A percentile compares a stretch with the other conserved stretches of the same genome.
Evolutionary conservation across 805 yeast species (phyloP).

Genomic region (Starmerella khaoyaiensis): DNA sequence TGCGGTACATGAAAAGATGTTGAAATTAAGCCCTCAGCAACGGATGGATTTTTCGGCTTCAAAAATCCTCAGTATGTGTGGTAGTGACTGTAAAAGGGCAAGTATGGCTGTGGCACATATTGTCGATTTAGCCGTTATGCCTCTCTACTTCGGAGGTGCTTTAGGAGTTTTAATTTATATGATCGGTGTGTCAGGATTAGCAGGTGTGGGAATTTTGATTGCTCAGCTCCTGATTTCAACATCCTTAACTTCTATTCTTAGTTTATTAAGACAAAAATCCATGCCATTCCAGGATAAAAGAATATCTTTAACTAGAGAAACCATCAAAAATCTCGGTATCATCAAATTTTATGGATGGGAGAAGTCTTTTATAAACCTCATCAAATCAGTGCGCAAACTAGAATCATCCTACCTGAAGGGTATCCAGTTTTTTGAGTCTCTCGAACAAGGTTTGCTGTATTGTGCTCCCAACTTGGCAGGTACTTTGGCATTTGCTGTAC

Average conservation of each 20-base stretch:
- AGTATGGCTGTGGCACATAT: slow-evolving; percentile 32
- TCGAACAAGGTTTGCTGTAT: not conserved
- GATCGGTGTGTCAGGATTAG: slow-evolving; percentile 57
- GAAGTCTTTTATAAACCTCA: slow-evolving; percentile 47
- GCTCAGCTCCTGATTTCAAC: slow-evolving; percentile 31
- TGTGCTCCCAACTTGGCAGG: slow-evolving; percentile 10
- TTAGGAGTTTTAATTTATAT: slow-evolving; percentile 51
- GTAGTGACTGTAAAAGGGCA: slow-evolving; percentile 65
- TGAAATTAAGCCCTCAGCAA: slow-evolving; percentile 44
- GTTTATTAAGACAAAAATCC: slow-evolving; percentile 1
- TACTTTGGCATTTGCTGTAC: slow-evolving; percentile 8
- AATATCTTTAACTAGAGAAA: slow-evolving; percentile 61
- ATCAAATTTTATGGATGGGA: slow-evolving; percentile 90
- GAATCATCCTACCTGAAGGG: slow-evolving; percentile 25
- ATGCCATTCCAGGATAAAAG: slow-evolving; percentile 53
- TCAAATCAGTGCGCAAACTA: slow-evolving; percentile 23
- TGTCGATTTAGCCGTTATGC: not conserved
- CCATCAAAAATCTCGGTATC: slow-evolving; percentile 58
- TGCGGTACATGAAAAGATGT: slow-evolving; percentile 54
- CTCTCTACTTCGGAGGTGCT: slow-evolving; percentile 28
- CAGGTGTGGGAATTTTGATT: slow-evolving; percentile 45
- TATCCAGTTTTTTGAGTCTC: slow-evolving; percentile 1
- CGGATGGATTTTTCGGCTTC: slow-evolving; percentile 50
- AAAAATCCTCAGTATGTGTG: slow-evolving; percentile 57
- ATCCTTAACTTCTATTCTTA: not conserved